A percentile compares a stretch with the other conserved stretches of the same genome.
Conservation (phyloP, 2,329 filamentous ascomycete species). For the Aphanoascus verrucosus region DNA sequence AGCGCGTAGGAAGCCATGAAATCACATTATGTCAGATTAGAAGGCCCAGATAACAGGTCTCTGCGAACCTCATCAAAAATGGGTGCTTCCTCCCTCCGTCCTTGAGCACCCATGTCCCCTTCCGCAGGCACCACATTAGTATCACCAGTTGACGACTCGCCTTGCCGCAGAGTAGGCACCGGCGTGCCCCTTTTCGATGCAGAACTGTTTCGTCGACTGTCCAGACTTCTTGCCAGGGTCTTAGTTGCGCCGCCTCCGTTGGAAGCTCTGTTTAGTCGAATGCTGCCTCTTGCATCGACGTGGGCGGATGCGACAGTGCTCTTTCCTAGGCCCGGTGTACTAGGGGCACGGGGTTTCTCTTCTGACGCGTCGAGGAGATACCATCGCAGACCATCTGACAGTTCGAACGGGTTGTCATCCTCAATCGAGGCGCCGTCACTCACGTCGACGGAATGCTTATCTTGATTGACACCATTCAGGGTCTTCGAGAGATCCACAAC, state of each 20-base stretch:
- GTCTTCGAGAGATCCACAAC: conserved; percentile 85
- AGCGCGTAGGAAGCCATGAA: not conserved
- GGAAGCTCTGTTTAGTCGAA: conserved; percentile 40
- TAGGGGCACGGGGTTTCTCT: conserved; percentile 81
- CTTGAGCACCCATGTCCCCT: conserved; percentile 24
- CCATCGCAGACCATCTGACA: conserved; percentile 91
- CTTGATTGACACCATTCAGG: conserved; percentile 43
- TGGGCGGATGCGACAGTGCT: conserved; percentile 81
- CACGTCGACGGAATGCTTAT: conserved; percentile 40
- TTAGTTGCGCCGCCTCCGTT: conserved; percentile 64
- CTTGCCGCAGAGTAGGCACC: conserved; percentile 21
- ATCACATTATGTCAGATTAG: conserved; percentile 13
- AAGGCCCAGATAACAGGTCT: conserved; percentile 37
- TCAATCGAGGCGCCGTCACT: conserved; percentile 54
- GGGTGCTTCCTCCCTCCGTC: conserved; percentile 31
- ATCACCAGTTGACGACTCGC: conserved; percentile 29
- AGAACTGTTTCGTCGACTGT: conserved; percentile 80
- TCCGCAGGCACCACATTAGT: conserved; percentile 29
- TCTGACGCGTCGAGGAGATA: conserved; percentile 89
- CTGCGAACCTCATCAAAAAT: conserved; percentile 41
- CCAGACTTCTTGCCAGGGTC: conserved; percentile 74
- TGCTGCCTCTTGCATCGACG: conserved; percentile 70
- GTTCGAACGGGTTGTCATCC: conserved; percentile 92
- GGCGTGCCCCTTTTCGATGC: conserved; percentile 61
- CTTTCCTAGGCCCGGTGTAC: conserved; percentile 85